Base-by-base conservation (phyloP, 495 filamentous ascomycete species). In the Neurospora hispaniola region DNA sequence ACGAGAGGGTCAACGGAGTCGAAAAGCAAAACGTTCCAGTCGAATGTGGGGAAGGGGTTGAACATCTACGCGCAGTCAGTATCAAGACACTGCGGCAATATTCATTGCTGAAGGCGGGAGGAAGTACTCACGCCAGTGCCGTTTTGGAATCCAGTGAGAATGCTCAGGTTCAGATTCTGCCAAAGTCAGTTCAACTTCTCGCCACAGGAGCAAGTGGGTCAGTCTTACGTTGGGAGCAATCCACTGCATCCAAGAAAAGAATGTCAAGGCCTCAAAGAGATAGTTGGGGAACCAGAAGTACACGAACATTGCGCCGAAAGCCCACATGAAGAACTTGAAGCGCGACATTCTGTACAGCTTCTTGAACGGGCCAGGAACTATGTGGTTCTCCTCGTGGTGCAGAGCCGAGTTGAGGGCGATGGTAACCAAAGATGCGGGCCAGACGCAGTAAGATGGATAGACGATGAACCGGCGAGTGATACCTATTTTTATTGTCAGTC, bases 381-480 rank as follows among this genome's bases (percentile, higher is more conserved):
- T 70, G 0, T 76, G 38, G 16, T 78, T 76, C 71, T 77, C 78
- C n/a, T 78, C 72, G 72, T 80, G 78, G 69, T 85, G 83, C 74
- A 85, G 82, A 10, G 83, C 83, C 20, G 78, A 76, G 76, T 85
- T 85, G 5, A 85, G 77, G 10, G 83, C 82, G 35, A 85, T 84
- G n/a, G 81, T 84, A 4, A 83, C 81, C 31, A 85, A 71, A 8
- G 81, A 82, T 20, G 78, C 73, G 1, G 83, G 83, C 83, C 83
- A 85, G 23, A 85, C 81, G 70, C 81, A 83, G 72, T 81, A 80
- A 0, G 82, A 78, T 6, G 83, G 83, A 62, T 85, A 84, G 38
- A 90, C 88, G 27, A 90, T 81, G 82, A 88, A 90, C 41, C 86
- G 83, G 18, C 86, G 81, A 69, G 54, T 66, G 4, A 66, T 66